phyloP scores from a whole-genome alignment of 345 rosid genomes.

The Syzygium jambos region DNA sequence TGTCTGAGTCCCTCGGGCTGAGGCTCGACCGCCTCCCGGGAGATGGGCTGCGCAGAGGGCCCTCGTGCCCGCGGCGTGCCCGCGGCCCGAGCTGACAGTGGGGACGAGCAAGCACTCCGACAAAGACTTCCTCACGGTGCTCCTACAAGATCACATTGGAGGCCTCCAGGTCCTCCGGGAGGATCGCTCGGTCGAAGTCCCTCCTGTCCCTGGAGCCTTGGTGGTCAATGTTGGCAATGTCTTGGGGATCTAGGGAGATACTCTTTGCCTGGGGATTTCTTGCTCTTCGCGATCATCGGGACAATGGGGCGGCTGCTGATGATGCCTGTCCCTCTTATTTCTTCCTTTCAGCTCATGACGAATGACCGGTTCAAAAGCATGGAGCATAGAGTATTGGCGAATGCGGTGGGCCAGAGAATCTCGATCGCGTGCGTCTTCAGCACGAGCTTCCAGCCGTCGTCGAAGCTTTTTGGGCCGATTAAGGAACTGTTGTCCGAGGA shows the following conservation, averaged over 20 bases:
- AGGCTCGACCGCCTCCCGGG: constrained; percentile 22
- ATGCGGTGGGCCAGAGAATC: constrained; percentile 13
- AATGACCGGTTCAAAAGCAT: constrained; percentile 22
- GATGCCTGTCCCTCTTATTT: neutral
- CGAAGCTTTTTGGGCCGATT: constrained; percentile 18
- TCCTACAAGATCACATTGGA: constrained; percentile 50
- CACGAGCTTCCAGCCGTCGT: neutral
- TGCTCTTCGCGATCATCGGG: neutral
- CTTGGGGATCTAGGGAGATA: neutral
- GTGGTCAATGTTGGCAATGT: neutral
- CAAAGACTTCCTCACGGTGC: constrained; percentile 38
- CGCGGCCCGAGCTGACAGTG: constrained; percentile 42
- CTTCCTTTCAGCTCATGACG: constrained; percentile 19
- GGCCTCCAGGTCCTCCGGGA: constrained; percentile 43
- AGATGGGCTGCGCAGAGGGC: constrained; percentile 32
- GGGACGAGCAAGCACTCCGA: constrained; percentile 42
- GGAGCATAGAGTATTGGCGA: constrained; percentile 26
- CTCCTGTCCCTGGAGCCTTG: constrained; percentile 14
- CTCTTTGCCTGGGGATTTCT: neutral
- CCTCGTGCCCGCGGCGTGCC: constrained; percentile 38
- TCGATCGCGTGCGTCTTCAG: constrained; percentile 32
- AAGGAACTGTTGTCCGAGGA: constrained; percentile 25
- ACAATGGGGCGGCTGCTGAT: neutral
- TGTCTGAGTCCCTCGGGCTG: constrained; percentile 54
- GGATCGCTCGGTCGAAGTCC: constrained; percentile 38